Base-by-base conservation (phyloP, 2,329 filamentous ascomycete species). In the Fusarium nanum region DNA sequence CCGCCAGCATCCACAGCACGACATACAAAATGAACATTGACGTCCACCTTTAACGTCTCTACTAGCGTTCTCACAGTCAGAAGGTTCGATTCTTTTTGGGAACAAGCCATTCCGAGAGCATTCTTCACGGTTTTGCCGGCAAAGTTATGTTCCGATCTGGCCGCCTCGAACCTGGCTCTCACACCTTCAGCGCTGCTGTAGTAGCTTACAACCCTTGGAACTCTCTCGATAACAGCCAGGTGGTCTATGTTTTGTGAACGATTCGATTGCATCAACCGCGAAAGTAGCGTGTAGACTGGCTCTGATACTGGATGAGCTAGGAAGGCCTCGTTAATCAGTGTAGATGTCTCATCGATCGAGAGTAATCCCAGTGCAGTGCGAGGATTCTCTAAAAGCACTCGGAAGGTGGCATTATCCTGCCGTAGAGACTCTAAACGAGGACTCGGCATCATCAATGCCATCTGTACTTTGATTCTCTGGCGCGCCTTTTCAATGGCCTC, bases 31-130 rank as follows among this genome's bases (percentile, higher is more conserved):
- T 20, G 64, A 1, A 10, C 48, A 30, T 74, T 72, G 12, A 73
- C 45, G 6, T 74, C 63, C 0, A 74, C 56, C 6, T 62, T 45
- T 3, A 74, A 23, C 10, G 45, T 48, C 16, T 70, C 65, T 2
- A 73, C 59, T 1, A 74, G 70, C 20, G 50, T 16, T 23, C 60
- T 44, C 18, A 73, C 4, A 13, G 57, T 70, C 3, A 59, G 54
- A 30, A 73, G 28, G 28, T 73, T 74, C 20, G 63, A 48, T 9
- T 56, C 28, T 7, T 28, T 6, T 6, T 30, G 7, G 3, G n/a
- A 18, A n/a, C 72, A 74, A 3, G 61, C 70, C 2, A 56, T 2
- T 4, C 63, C 40, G 1, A 74, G 60, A 2, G 65, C 23, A 22
- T 60, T 64, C 18, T 32, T 46, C 3, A 11, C 11, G 10, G 16